These are phyloP conservation scores for carrot (Daucus carota) DNA, from an alignment of 129 eudicot species.

Conservation along the genomic window DNA sequence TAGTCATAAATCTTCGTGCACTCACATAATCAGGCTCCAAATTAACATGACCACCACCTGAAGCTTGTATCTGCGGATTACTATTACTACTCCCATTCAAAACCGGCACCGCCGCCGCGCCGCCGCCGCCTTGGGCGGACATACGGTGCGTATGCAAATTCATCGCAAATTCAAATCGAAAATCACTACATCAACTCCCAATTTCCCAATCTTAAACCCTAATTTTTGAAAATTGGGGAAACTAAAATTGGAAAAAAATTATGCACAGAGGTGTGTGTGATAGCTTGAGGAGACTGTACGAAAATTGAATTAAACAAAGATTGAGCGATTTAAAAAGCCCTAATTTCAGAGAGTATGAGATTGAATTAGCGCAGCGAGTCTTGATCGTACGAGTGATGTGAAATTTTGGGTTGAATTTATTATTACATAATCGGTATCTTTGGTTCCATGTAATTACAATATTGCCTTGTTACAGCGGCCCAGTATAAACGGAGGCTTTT, in stretches of 20 bases:
- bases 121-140: neutral
- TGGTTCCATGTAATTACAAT: no score
- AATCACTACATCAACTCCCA: conserved; percentile 3
- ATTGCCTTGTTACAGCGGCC: no score
- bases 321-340: neutral
- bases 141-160: neutral
- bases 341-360: neutral
- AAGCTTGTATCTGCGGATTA: conserved; percentile 59
- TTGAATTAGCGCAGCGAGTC: neutral
- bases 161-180: neutral
- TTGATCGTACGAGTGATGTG: neutral
- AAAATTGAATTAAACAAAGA: neutral
- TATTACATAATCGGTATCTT: no score
- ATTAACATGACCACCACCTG: conserved; percentile 36
- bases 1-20: conserved; percentile 38
- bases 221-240: neutral
- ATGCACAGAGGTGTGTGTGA: neutral
- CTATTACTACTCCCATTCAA: conserved; percentile 65
- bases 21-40: conserved; percentile 39
- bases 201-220: neutral
- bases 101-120: neutral
- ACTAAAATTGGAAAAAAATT: neutral
- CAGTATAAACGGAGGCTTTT: no score
- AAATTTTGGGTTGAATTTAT: neutral
- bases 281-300: neutral